Evolutionary conservation across 176 grass and related monocot species (phyloP).

Genomic region (Phyllostachys edulis): DNA sequence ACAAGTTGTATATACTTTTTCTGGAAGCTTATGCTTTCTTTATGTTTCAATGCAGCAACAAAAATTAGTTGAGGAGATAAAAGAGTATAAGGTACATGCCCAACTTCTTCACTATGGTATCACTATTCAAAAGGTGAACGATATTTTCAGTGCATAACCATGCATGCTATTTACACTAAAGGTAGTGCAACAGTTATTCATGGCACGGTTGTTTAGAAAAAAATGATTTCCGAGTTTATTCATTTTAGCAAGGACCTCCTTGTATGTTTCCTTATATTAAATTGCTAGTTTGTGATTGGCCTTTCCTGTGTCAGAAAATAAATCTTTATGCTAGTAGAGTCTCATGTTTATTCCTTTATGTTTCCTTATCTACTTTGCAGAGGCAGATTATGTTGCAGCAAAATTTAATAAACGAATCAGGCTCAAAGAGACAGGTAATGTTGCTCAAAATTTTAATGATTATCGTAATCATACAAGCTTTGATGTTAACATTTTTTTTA

Average conservation of each 20-base stretch:
- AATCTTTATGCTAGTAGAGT: neutral
- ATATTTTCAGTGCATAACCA: constrained; percentile 17
- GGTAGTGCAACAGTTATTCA: neutral
- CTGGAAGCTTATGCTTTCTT: constrained; percentile 30
- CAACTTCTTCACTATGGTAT: constrained; percentile 11
- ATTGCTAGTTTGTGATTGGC: constrained; percentile 11
- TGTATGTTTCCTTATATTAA: constrained; percentile 15
- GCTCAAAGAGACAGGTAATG: constrained; percentile 65
- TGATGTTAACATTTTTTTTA: constrained; percentile 15
- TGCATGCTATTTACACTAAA: constrained; percentile 10
- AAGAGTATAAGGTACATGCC: constrained; percentile 57
- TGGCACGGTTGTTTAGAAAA: neutral
- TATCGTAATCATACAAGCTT: constrained; percentile 3
- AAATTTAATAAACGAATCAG: constrained; percentile 41
- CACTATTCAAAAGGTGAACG: neutral
- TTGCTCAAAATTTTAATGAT: constrained; percentile 9
- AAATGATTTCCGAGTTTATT: neutral
- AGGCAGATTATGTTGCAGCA: constrained; percentile 58
- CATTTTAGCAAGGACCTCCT: constrained; percentile 10
- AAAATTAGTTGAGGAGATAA: constrained; percentile 70
- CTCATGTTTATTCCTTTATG: neutral
- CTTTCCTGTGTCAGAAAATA: neutral
- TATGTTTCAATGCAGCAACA: constrained; percentile 51
- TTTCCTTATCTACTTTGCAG: constrained; percentile 46
- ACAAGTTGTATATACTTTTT: constrained; percentile 22